These are phyloP conservation scores for Stellera chamaejasme DNA, from an alignment of 345 rosid genomes.

Conservation along the genomic window DNA sequence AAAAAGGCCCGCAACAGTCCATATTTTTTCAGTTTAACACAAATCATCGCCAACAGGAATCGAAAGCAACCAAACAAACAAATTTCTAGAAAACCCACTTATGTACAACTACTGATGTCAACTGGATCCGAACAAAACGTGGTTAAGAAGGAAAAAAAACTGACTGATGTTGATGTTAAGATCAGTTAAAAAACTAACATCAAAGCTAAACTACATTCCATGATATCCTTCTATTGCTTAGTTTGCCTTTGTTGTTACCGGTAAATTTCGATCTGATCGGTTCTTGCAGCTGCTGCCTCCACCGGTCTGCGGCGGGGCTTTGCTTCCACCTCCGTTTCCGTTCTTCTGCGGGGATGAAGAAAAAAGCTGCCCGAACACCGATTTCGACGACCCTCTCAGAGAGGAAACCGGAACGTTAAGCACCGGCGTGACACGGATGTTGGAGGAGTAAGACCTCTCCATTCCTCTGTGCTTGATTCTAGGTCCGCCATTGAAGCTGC, in stretches of 20 bases:
- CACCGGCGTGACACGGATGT: conserved; percentile 58
- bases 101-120: no score
- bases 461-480: conserved; percentile 68
- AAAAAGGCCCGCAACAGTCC: no score
- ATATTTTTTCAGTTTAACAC: no score
- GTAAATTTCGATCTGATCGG: conserved; percentile 27
- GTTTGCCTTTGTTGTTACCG: neutral
- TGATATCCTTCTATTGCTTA: no score
- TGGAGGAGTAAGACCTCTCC: conserved; percentile 90
- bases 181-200: no score
- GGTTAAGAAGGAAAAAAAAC: no score
- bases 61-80: no score
- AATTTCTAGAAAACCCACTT: no score
- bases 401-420: conserved; percentile 71
- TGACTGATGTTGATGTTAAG: no score
- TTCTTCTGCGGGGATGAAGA: conserved; percentile 43
- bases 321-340: conserved; percentile 14
- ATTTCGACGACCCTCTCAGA: conserved; percentile 45
- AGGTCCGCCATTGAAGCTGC: conserved; percentile 88
- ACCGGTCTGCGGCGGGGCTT: conserved; percentile 19
- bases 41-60: no score
- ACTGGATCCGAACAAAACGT: no score
- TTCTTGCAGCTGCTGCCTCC: conserved; percentile 20
- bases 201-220: no score
- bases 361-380: conserved; percentile 49